A percentile compares a stretch with the other conserved stretches of the same genome.
Conservation (phyloP, 2,329 filamentous ascomycete species). For the Diaporthe capsici region DNA sequence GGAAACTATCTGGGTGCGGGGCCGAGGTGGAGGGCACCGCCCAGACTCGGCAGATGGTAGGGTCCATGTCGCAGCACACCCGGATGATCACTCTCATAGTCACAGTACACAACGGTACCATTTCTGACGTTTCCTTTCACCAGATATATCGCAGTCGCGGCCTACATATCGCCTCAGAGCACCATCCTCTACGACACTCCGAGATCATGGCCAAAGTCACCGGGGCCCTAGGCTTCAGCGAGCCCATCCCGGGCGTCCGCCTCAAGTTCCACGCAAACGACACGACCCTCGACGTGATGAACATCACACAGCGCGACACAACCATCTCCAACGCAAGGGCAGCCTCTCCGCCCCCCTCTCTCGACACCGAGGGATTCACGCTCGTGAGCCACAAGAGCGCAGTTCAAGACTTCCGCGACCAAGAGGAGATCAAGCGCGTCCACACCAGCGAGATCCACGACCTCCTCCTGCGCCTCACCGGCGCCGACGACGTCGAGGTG, state of each 20-base stretch:
- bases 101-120: background rate
- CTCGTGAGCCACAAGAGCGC: constrained; percentile 9
- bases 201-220: background rate
- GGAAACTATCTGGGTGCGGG: background rate
- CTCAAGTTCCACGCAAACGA: constrained; percentile 22
- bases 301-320: background rate
- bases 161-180: background rate
- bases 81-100: background rate
- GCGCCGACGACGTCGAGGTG: background rate
- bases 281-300: constrained; percentile 16
- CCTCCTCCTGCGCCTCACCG: background rate
- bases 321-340: background rate
- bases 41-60: background rate
- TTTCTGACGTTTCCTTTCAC: background rate
- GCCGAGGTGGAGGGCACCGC: background rate
- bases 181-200: too few relatives aligned
- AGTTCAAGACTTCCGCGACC: constrained; percentile 12
- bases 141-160: background rate
- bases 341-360: background rate
- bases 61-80: background rate
- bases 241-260: background rate
- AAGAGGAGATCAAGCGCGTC: constrained; percentile 2
- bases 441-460: constrained; percentile 13
- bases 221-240: constrained; percentile 1
- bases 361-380: constrained; percentile 17